Conservation (phyloP, 164 flowering plant species). For the Stephania japonica region DNA sequence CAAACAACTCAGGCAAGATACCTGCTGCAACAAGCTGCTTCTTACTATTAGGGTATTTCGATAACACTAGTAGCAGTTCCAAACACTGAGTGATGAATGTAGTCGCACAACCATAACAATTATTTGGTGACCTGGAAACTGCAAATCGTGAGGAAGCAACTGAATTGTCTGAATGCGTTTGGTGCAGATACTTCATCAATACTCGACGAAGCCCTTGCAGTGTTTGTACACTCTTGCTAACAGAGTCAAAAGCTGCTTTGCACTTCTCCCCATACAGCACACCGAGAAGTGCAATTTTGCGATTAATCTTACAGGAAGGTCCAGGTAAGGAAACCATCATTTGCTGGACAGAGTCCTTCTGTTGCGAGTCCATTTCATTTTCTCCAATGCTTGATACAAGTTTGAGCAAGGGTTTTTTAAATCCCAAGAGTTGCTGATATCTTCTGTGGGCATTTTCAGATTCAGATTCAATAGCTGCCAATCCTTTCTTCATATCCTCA, state of each 20-base stretch:
- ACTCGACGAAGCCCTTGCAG: conserved; percentile 96
- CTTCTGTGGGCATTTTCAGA: conserved; percentile 99
- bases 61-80: conserved; percentile 76
- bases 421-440: conserved; percentile 97
- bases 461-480: conserved; percentile 94
- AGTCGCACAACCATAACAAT: conserved; percentile 97
- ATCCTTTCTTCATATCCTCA: conserved; percentile 98
- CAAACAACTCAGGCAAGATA: conserved; percentile 87
- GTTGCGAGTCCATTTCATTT: conserved; percentile 95
- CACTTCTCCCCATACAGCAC: conserved; percentile 99
- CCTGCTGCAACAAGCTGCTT: conserved; percentile 92
- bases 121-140: conserved; percentile 76
- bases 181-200: conserved; percentile 83
- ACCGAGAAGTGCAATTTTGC: conserved; percentile 98
- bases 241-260: conserved; percentile 99
- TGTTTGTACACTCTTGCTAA: conserved; percentile 98
- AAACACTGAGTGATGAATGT: conserved; percentile 95
- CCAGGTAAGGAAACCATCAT: conserved; percentile 99
- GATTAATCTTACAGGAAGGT: conserved; percentile 94
- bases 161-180: conserved; percentile 55
- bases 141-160: conserved; percentile 55
- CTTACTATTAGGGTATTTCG: conserved; percentile 71
- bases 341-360: conserved; percentile 98
- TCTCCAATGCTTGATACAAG: conserved; percentile 97
- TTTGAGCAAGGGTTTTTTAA: conserved; percentile 93